Conservation (phyloP, 1,139 yeast genomes). For the Kodamaea alishanica region DNA sequence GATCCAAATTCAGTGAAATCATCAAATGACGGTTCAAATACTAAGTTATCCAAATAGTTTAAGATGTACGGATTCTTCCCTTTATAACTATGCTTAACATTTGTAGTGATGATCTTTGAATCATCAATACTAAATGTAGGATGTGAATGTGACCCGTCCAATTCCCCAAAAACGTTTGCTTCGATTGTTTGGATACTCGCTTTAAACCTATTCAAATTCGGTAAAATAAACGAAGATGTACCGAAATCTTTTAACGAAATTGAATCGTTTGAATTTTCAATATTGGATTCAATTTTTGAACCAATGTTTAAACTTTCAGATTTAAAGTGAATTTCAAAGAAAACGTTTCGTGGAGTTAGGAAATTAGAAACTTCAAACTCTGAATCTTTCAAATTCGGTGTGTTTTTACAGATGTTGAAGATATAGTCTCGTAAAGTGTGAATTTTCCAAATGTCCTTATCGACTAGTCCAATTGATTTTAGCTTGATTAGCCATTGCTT, state of each 20-base stretch:
- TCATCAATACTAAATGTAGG: slow-evolving; percentile 30
- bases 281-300: slow-evolving; percentile 18
- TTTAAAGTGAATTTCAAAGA: slow-evolving; percentile 56
- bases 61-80: slow-evolving; percentile 67
- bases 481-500: slow-evolving; percentile 70
- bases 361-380: too few relatives aligned
- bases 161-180: slow-evolving; percentile 62
- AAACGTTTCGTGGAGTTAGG: slow-evolving; percentile 65
- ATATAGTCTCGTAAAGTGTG: slow-evolving; percentile 67
- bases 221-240: slow-evolving; percentile 28
- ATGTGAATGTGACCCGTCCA: slow-evolving; percentile 24
- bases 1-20: slow-evolving; percentile 71
- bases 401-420: slow-evolving; percentile 50
- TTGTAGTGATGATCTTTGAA: slow-evolving; percentile 37
- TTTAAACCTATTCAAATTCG: slow-evolving; percentile 30
- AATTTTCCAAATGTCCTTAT: slow-evolving; percentile 80
- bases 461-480: slow-evolving; percentile 65
- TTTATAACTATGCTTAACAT: slow-evolving; percentile 52
- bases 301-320: slow-evolving; percentile 33
- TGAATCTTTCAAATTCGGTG: too few relatives aligned
- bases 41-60: slow-evolving; percentile 50
- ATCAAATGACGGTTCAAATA: slow-evolving; percentile 53
- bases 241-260: slow-evolving; percentile 18
- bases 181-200: slow-evolving; percentile 57
- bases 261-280: slow-evolving; percentile 18